These are phyloP conservation scores for Dryas drummondii DNA, from an alignment of 306 rosid species.

Conservation along the genomic window DNA sequence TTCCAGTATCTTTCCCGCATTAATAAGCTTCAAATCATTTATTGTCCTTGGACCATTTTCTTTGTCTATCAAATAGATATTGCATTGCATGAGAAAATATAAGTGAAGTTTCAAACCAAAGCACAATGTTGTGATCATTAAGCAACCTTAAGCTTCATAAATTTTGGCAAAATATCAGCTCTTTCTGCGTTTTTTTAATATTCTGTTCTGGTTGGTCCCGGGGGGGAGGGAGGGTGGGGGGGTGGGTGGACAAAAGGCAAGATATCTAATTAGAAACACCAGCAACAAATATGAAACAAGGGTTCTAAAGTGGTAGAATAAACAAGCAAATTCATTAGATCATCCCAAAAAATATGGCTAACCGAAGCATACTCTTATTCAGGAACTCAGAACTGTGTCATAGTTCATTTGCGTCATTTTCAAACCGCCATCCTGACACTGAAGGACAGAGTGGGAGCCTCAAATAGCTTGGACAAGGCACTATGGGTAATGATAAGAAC, in stretches of 20 bases:
- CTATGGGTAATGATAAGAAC: not conserved
- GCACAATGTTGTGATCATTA: constrained; percentile 7
- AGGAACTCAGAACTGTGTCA: not conserved
- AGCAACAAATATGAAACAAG: constrained; percentile 5
- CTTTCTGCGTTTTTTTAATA: not conserved
- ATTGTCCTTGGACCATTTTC: constrained; percentile 40
- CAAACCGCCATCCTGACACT: not conserved
- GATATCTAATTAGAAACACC: not conserved
- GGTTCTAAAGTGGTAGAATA: not conserved
- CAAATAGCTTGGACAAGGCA: not conserved
- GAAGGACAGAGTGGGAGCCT: not conserved
- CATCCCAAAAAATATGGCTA: not conserved
- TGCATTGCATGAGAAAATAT: constrained; percentile 10
- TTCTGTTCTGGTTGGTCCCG: not conserved
- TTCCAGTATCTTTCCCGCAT: constrained; percentile 48
- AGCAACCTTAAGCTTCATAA: constrained; percentile 1
- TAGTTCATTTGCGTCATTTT: not conserved
- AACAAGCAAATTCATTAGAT: not conserved
- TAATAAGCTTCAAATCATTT: constrained; percentile 47
- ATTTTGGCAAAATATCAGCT: not conserved
- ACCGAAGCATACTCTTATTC: not conserved
- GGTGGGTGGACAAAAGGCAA: not conserved
- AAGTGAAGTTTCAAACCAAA: not conserved
- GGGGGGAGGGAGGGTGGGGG: too few relatives aligned
- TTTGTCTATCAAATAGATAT: constrained; percentile 30